Evolutionary conservation across 306 rosid genomes (phyloP), one percentile per base, ranked within the genome.

Genomic region (Boehmeria nivea): DNA sequence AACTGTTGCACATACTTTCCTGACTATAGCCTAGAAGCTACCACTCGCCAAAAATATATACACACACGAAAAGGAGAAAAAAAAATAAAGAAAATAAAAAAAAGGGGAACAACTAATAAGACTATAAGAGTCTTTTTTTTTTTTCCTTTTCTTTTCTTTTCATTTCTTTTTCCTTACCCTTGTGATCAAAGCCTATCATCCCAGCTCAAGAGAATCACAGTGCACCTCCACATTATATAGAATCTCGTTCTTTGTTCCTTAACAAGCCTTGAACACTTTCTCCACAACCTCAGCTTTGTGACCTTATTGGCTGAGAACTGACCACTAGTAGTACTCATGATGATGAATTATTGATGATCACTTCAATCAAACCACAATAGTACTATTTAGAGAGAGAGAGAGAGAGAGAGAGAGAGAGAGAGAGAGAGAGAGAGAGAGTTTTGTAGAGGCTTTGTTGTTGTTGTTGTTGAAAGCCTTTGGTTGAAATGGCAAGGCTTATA

Each of bases 201-300:
- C 83, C 87, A 78, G 50, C 82, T 57, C 12, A 84, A 63, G 50
- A 84, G 87, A 57, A 71, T 72, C 60, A 81, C 66, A 2, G 69
- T 62, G 64, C 93, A 78, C 68, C 66, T 78, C 94, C 88, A 73
- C 40, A 81, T 78, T 73, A 84, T 84, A 39, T 81, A 78, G 43
- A 84, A 56, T 20, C 78, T 72, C 0, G 86, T 69, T 55, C 78
- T 64, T 75, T 69, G 74, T 73, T 78, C 88, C 67, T 61, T 39
- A 31, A 63, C 54, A 10, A 62, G 64, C 83, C 77, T 65, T 7
- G 76, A 78, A 57, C 82, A 76, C 60, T 63, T 34, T 9, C 42
- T 64, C 80, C 83, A 71, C 2, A 59, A 15, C 63, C 64, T 49
- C 37, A 47, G 61, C 74, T 74, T 75, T 0, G 47, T 53, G 37